Evolutionary conservation across 768 basidiomycete species (phyloP).

Genomic region (Macrolepiota dolichaula): DNA sequence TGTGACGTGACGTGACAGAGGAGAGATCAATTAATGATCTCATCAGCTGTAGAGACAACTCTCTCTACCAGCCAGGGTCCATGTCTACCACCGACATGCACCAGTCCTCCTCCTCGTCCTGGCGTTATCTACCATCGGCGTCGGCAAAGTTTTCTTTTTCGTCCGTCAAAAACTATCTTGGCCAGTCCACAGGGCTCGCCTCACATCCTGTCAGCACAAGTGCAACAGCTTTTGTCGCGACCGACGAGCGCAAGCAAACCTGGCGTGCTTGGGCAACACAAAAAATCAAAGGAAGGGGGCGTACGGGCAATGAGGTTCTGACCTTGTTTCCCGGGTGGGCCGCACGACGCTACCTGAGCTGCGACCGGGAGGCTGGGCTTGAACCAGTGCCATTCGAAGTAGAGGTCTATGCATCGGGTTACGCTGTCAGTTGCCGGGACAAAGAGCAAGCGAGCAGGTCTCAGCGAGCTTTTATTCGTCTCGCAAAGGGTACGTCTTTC

Average conservation of each 20-base stretch:
- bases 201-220: neutral
- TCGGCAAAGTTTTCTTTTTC: neutral
- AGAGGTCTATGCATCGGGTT: slow-evolving; percentile 75
- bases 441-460: slow-evolving; percentile 65
- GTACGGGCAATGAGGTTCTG: slow-evolving; percentile 37
- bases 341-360: slow-evolving; percentile 40
- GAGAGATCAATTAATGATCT: neutral
- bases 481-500: slow-evolving; percentile 65
- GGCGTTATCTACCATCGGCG: neutral
- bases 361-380: neutral
- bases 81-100: neutral
- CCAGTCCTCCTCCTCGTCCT: neutral
- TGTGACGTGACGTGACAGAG: neutral
- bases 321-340: slow-evolving; percentile 85
- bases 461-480: slow-evolving; percentile 68
- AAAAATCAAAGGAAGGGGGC: neutral
- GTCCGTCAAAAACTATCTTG: neutral
- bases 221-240: neutral
- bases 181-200: neutral
- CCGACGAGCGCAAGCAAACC: slow-evolving; percentile 11
- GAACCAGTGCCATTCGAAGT: slow-evolving; percentile 54
- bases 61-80: neutral
- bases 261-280: slow-evolving; percentile 12
- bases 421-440: slow-evolving; percentile 57
- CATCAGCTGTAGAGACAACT: no score